A percentile compares a stretch with the other conserved stretches of the same genome.
Conservation (phyloP, 208 protist genomes). For the Kentomonas sorsogonicus region DNA sequence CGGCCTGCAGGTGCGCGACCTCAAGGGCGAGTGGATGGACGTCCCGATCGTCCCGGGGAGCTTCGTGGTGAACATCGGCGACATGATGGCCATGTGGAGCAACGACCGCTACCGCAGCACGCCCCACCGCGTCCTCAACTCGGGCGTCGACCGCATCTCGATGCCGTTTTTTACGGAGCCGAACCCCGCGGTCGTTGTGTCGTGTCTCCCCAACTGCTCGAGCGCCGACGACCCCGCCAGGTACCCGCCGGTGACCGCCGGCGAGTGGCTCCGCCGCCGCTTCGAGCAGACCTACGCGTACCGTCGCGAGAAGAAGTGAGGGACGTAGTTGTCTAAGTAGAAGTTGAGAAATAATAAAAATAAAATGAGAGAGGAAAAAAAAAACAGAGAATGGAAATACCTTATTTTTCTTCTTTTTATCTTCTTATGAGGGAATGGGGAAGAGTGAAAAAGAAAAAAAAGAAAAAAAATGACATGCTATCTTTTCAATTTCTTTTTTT, state of each 20-base stretch:
- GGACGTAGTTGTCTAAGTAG: background rate
- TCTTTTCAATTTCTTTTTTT: background rate
- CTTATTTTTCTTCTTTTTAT: constrained; percentile 10
- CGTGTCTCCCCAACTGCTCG: constrained; percentile 59
- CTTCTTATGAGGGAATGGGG: background rate
- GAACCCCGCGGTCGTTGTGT: constrained; percentile 54
- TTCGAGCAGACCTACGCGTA: constrained; percentile 72
- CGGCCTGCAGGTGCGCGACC: constrained; percentile 57
- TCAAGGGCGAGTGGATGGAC: constrained; percentile 58
- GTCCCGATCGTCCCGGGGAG: constrained; percentile 46
- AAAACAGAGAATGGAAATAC: constrained; percentile 1
- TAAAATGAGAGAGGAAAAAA: background rate
- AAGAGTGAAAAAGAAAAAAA: background rate
- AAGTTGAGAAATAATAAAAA: background rate
- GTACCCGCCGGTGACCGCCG: constrained; percentile 45
- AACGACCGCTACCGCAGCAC: constrained; percentile 71
- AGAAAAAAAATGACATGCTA: background rate
- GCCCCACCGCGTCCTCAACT: constrained; percentile 65
- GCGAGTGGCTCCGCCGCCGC: constrained; percentile 61
- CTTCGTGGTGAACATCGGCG: constrained; percentile 83
- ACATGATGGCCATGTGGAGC: constrained; percentile 86
- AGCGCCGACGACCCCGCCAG: constrained; percentile 47
- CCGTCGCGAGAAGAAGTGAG: constrained; percentile 13
- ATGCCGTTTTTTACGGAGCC: constrained; percentile 86
- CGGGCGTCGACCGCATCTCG: constrained; percentile 60